Evolutionary conservation across 1,284 basidiomycete genomes (phyloP), one percentile per base, ranked within the genome.

Genomic region (Pseudozyma flocculosa): DNA sequence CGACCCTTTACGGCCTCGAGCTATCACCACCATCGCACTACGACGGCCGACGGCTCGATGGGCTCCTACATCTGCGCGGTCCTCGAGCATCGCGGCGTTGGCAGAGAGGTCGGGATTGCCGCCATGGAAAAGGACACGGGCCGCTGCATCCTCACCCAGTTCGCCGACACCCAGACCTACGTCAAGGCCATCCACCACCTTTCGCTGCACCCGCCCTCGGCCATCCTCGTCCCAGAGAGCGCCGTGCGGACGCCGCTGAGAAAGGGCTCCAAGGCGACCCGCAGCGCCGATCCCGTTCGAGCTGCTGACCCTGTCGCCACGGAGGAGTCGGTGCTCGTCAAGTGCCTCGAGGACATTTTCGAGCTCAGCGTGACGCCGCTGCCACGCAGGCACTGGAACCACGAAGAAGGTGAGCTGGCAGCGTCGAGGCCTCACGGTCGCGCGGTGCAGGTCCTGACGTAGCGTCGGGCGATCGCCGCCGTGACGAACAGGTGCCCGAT

Each of bases 101-200:
- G 87, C 0, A 82, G 87, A 37, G 90, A 93, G 78, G 85, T 92
- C 2, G 91, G 91, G 3, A 85, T 93, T 34, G 90, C 90, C 1
- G 87, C 88, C 0, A 81, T 92, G n/a, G 87, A 91, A 54, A 84
- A 83, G 61, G 86, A 88, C 36, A 92, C 88, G 0, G 90, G 37
- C 17, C 40, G 59, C 39, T 62, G 46, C 51, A 38, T 43, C 5
- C 23, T 44, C 37, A 44, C 52, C 8, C 70, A 92, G 89, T 48
- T 69, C 23, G 48, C 61, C n/a, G 74, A 76, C 48, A 68, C 69
- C 8, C 43, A 68, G 60, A 80, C 89, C 18, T 95, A 91, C 67
- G 85, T 90, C 53, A 90, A 89, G 75, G 91, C 89, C 0, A 79
- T 93, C 9, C 89, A 93, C 61, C 89, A 93, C 69, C 84, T 94